Base-by-base conservation (phyloP, 2,329 filamentous ascomycete species). In the Pseudogymnoascus sp. region DNA sequence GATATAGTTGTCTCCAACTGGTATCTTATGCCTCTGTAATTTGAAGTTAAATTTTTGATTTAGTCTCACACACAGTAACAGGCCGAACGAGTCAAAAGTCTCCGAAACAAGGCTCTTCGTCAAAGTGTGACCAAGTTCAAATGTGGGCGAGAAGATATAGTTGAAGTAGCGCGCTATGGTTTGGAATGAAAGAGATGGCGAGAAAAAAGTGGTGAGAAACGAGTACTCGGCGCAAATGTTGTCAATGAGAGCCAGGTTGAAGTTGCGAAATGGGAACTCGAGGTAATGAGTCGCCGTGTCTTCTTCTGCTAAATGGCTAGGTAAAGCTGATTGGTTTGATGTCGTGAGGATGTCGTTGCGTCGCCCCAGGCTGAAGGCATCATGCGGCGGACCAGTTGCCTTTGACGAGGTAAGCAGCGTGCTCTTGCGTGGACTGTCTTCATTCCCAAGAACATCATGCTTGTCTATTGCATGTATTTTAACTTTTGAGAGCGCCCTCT, bases 1-100 rank as follows among this genome's bases (percentile, higher is more conserved):
- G 73, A 97, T 88, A 73, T 99, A 99, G 40, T 86, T 83, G 72
- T 99, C 95, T 1, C 91, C 87, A 4, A 91, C 88, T 0, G 95
- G 95, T 0, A 97, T 86, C 73, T 96, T 93, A 62, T 93, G 87
- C 10, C 93, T 85, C 75, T 99, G 95, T 36, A 97, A 82, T 75
- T 96, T 91, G 73, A 99, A 99, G 14, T 95, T 93, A 64, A 93
- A 88, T 69, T 95, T 91, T 73, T 97, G 95, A 70, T 96, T 99
- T 14, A 99, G 78, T 5, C 95, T 87, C 34, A 99, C 93, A 72
- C 91, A 95, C n/a, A 97, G 82, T 6, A 99, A 80, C 8, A 97
- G 81, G 2, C 95, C 95, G 0, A 99, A 79, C 1, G 89, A 90
- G 74, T 99, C 95, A 62, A 88, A 89, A 0, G 89, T 90, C 37